These are phyloP conservation scores for Lasiodiplodia sp. DNA, from an alignment of 2,329 filamentous ascomycete genomes.

Conservation along the genomic window DNA sequence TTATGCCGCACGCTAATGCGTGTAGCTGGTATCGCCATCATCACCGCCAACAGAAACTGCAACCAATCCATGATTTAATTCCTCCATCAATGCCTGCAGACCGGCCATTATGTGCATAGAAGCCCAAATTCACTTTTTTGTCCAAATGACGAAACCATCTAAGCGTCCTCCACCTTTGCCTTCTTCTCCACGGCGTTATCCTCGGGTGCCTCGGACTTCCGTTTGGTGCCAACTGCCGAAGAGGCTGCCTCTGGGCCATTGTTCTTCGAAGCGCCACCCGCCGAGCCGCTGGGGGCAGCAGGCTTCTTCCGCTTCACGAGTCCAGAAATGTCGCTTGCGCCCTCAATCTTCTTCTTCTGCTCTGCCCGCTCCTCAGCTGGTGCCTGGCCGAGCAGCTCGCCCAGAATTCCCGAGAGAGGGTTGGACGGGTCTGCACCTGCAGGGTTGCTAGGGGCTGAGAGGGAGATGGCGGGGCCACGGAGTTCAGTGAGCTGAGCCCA, in stretches of 20 bases:
- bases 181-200: conserved; percentile 31
- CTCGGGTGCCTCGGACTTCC: conserved; percentile 31
- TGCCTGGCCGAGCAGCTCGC: conserved; percentile 68
- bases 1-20: not conserved
- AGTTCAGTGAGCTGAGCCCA: conserved; percentile 71
- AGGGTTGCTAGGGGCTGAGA: conserved; percentile 62
- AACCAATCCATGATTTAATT: not conserved
- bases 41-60: not conserved
- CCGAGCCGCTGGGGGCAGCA: not conserved
- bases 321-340: conserved; percentile 75
- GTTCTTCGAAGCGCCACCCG: conserved; percentile 28
- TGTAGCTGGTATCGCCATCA: conserved; percentile 12
- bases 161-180: conserved; percentile 26
- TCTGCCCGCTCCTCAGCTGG: conserved; percentile 67
- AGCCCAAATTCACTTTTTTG: not conserved
- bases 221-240: conserved; percentile 11
- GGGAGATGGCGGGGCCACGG: conserved; percentile 66
- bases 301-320: conserved; percentile 72
- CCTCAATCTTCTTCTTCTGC: conserved; percentile 75
- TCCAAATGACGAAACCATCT: not conserved
- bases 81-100: not conserved
- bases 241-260: conserved; percentile 22
- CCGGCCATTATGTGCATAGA: not conserved
- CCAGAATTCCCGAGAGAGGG: conserved; percentile 66
- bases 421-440: conserved; percentile 56